Base-by-base conservation (phyloP, 192 early-diverging fungal genomes). In the Backusella macrospora region DNA sequence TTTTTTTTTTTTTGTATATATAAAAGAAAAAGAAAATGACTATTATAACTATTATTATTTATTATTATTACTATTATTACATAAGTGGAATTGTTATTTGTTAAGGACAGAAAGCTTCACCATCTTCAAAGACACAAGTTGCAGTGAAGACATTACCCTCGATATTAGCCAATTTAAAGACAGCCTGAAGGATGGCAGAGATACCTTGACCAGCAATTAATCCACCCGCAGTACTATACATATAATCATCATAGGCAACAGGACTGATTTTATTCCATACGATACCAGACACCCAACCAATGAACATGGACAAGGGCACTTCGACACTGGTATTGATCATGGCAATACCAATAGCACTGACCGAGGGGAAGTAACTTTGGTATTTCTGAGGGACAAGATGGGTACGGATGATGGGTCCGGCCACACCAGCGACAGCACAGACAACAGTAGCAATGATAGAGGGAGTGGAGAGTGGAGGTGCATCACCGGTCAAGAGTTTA, bases 131-230 rank as follows among this genome's bases (percentile, higher is more conserved):
- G 64, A 77, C 66, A 49, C 68, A 79, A 65, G 78, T 76, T 47
- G 38, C 68, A 5, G 42, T 63, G 49, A 71, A 48, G 34, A 68
- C 18, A n/a, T 78, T 72, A 34, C 37, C 72, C 5, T 66, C 16
- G 12, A 85, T 77, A 34, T 74, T 76, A 18, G 65, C 78, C 14
- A 86, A 78, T 10, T 74, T 82, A 71, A 86, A 71, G n/a, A 82
- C 74, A 14, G 85, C 85, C 42, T 82, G 77, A 37, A 84, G 5
- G 23, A 85, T 73, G 26, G 76, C 85, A 34, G 81, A 67, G 39
- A 87, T 85, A 72, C 86, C 86, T 43, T 81, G 73, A 43, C 86
- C 86, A 23, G 84, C 81, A 67, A 87, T 84, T 9, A 85, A 23
- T 55, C 86, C 86, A 65, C 80, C 80, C 26, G 85, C 77, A 71